Base-by-base conservation (phyloP, 2,329 filamentous ascomycete species). In the Phaeomoniella chlamydospora region DNA sequence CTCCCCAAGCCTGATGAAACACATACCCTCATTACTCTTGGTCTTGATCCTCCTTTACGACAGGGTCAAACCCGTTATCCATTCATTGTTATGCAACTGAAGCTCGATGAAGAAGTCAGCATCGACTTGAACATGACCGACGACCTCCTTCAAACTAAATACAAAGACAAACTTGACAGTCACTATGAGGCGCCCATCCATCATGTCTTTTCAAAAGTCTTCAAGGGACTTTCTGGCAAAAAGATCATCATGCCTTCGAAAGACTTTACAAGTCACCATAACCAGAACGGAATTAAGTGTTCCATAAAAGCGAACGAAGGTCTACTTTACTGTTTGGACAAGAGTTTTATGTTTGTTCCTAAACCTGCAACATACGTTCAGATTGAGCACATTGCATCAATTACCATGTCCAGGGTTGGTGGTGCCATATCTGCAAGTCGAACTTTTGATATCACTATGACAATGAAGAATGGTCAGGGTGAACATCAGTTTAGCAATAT, bases 241-340 rank as follows among this genome's bases (percentile, higher is more conserved):
- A 93, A 92, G 63, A 80, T 98, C 41, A 86, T 87, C 17, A 83
- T 82, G 42, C 90, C 90, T 2, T 90, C 87, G 33, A 88, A 88
- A 59, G 87, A 94, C 58, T 98, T 98, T 61, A 71, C 79, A 54
- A 92, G 77, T 68, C 77, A 59, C 13, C 33, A 35, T 55, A 77
- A 81, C 50, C 87, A 94, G 58, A 84, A 79, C 47, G 90, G 90
- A 39, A 92, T 98, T 61, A 98, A 98, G 64, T 98, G 90, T 32
- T 93, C 87, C n/a, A 94, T 98, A 74, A 98, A 98, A 64, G 92
- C 92, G 37, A 94, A 92, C 58, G 90, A 98, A 63, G 90, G 92
- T 41, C 87, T 94, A 54, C 67, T 98, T 35, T 98, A 93, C 72
- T 94, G 87, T 56, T 65, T 98, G 46, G 90, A 98, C 61, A 94